A percentile compares a stretch with the other conserved stretches of the same genome.
Evolutionary conservation across 1,284 basidiomycete genomes (phyloP).

Genomic region (Sporisorium scitamineum): DNA sequence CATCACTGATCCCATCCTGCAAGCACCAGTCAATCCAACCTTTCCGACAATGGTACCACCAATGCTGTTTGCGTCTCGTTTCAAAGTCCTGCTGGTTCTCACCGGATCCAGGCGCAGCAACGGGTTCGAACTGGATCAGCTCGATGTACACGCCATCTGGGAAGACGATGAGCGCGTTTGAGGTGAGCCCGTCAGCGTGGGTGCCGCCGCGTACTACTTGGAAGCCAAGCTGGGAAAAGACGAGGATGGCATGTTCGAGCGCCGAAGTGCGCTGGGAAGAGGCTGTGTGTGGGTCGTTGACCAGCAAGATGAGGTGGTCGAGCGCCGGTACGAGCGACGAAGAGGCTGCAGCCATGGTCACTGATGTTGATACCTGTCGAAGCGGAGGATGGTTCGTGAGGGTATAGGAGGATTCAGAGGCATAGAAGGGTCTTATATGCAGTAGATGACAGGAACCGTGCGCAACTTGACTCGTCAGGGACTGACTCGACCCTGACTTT

Average conservation of each 20-base stretch:
- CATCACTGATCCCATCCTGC: slow-evolving; percentile 38
- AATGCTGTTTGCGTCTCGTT: slow-evolving; percentile 36
- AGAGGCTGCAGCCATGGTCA: slow-evolving; percentile 12
- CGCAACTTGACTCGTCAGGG: slow-evolving; percentile 2
- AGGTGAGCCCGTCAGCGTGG: slow-evolving; percentile 54
- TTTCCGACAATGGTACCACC: slow-evolving; percentile 46
- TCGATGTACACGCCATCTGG: slow-evolving; percentile 59
- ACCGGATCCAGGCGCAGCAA: slow-evolving; percentile 7
- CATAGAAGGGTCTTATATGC: too few species aligned
- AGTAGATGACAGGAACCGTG: slow-evolving; percentile 1
- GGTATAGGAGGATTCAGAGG: not conserved
- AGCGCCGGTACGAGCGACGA: slow-evolving; percentile 35
- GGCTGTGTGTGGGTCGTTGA: slow-evolving; percentile 29
- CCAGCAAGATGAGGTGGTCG: slow-evolving; percentile 56
- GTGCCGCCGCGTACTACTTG: slow-evolving; percentile 47
- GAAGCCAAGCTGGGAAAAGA: slow-evolving; percentile 53
- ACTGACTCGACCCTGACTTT: slow-evolving; percentile 7
- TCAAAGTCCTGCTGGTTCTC: slow-evolving; percentile 42
- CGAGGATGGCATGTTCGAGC: slow-evolving; percentile 37
- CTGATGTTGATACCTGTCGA: not conserved
- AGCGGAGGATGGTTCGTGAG: not conserved
- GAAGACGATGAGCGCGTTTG: slow-evolving; percentile 55
- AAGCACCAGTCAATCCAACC: slow-evolving; percentile 62
- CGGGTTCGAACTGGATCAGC: slow-evolving; percentile 51
- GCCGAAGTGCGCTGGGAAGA: slow-evolving; percentile 18